These are phyloP conservation scores for Fusarium praegraminearum DNA, from an alignment of 2,329 filamentous ascomycete genomes.

Conservation along the genomic window DNA sequence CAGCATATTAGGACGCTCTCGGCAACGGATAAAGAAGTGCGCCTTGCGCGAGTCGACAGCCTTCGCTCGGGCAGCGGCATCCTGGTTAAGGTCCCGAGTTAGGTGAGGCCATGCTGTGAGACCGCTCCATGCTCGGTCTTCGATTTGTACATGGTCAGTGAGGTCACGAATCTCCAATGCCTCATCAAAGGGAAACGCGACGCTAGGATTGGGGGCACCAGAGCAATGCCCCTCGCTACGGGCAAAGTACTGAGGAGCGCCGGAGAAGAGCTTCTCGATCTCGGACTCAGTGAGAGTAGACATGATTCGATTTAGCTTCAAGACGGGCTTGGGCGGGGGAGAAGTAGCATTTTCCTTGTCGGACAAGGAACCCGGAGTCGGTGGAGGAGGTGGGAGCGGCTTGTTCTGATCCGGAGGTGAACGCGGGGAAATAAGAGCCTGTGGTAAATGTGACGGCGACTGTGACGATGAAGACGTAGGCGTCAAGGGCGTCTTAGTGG, in stretches of 20 bases:
- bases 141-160: slow-evolving; percentile 73
- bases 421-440: slow-evolving; percentile 50
- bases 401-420: slow-evolving; percentile 65
- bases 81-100: slow-evolving; percentile 62
- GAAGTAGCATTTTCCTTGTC: slow-evolving; percentile 41
- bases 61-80: slow-evolving; percentile 58
- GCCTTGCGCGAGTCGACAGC: slow-evolving; percentile 61
- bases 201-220: slow-evolving; percentile 70
- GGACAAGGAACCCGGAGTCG: slow-evolving; percentile 54
- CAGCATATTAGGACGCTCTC: slow-evolving; percentile 77
- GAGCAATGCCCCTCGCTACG: slow-evolving; percentile 69
- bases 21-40: slow-evolving; percentile 69
- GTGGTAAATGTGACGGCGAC: slow-evolving; percentile 44
- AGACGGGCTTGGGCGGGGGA: slow-evolving; percentile 56
- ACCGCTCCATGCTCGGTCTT: slow-evolving; percentile 72
- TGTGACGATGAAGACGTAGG: slow-evolving; percentile 39
- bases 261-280: slow-evolving; percentile 77
- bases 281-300: slow-evolving; percentile 68
- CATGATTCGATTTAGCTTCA: slow-evolving; percentile 70
- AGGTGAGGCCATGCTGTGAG: slow-evolving; percentile 74
- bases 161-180: slow-evolving; percentile 71
- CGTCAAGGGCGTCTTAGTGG: slow-evolving; percentile 12
- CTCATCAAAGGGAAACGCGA: slow-evolving; percentile 76
- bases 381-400: slow-evolving; percentile 66
- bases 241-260: slow-evolving; percentile 79